A percentile compares a stretch with the other conserved stretches of the same genome.
Conservation (phyloP, 345 rosid species). For the Corchorus olitorius region DNA sequence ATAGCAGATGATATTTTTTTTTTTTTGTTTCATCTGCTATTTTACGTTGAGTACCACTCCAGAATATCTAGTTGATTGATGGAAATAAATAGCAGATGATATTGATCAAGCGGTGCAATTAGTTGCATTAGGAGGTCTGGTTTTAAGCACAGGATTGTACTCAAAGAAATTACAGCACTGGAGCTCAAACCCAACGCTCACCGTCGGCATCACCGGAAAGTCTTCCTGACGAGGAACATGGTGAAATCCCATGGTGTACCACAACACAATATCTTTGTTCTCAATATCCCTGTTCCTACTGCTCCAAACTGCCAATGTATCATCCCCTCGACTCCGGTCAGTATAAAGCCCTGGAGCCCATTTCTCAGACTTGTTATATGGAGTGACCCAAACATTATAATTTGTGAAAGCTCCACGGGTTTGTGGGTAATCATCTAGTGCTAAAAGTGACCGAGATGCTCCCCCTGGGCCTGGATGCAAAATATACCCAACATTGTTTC, state of each 20-base stretch:
- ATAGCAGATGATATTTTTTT: too few relatives aligned
- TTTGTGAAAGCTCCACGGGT: conserved; percentile 48
- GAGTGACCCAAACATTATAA: conserved; percentile 56
- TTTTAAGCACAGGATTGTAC: conserved; percentile 45
- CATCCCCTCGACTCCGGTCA: conserved; percentile 49
- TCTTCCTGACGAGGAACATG: conserved; percentile 61
- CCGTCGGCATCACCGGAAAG: conserved; percentile 53
- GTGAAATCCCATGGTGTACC: conserved; percentile 50
- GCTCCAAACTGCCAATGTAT: conserved; percentile 51
- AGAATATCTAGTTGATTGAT: too few relatives aligned
- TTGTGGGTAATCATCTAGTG: conserved; percentile 43
- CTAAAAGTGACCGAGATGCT: conserved; percentile 25
- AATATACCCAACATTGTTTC: conserved; percentile 44
- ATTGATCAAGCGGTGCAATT: conserved; percentile 12
- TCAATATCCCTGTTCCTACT: conserved; percentile 46
- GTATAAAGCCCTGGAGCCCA: conserved; percentile 49
- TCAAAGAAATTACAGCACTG: conserved; percentile 54
- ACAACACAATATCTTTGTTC: conserved; percentile 51
- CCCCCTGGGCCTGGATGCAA: conserved; percentile 39
- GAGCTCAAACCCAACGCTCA: conserved; percentile 48
- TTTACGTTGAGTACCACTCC: too few relatives aligned
- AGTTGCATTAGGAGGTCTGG: conserved; percentile 19
- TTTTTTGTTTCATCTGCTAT: too few relatives aligned
- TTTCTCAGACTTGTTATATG: conserved; percentile 51
- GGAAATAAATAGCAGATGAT: too few relatives aligned